These are phyloP conservation scores for Hericium alpestre DNA, from an alignment of 768 basidiomycete genomes.

Conservation along the genomic window DNA sequence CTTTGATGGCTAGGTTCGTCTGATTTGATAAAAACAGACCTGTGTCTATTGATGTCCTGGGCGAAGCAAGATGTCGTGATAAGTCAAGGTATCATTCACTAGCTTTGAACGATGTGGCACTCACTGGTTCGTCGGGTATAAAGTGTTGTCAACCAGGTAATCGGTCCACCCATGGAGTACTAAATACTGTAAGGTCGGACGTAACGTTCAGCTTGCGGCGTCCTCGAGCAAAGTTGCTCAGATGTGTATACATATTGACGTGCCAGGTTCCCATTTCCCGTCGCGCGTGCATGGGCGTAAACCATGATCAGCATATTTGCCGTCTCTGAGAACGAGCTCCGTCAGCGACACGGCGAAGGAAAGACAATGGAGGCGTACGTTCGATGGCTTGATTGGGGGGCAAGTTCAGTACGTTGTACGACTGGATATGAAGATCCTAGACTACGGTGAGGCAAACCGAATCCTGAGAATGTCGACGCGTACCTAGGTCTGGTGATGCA, in stretches of 20 bases:
- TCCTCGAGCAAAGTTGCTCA: not conserved
- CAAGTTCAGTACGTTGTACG: conserved; percentile 25
- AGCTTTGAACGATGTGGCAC: not conserved
- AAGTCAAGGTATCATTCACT: no score
- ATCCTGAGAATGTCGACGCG: not conserved
- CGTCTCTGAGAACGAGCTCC: conserved; percentile 10
- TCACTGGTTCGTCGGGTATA: conserved; percentile 42
- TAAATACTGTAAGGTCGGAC: conserved; percentile 11
- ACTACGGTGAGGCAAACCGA: no score
- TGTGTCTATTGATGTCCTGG: conserved; percentile 7
- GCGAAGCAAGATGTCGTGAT: conserved; percentile 16
- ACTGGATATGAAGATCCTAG: conserved; percentile 21
- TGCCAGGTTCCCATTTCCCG: conserved; percentile 18
- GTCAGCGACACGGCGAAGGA: not conserved
- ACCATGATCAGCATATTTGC: conserved; percentile 27
- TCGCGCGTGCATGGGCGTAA: conserved; percentile 17
- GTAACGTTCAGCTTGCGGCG: no score
- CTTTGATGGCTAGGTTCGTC: conserved; percentile 62
- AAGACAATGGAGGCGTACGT: not conserved
- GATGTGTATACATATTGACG: conserved; percentile 12
- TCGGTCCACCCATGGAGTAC: conserved; percentile 23
- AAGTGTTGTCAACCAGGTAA: conserved; percentile 25
- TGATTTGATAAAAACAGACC: not conserved
- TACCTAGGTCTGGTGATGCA: conserved; percentile 14
- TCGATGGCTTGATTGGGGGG: conserved; percentile 7